Base-by-base conservation (phyloP, 2,329 filamentous ascomycete species). In the Hymenoscyphus albidus region DNA sequence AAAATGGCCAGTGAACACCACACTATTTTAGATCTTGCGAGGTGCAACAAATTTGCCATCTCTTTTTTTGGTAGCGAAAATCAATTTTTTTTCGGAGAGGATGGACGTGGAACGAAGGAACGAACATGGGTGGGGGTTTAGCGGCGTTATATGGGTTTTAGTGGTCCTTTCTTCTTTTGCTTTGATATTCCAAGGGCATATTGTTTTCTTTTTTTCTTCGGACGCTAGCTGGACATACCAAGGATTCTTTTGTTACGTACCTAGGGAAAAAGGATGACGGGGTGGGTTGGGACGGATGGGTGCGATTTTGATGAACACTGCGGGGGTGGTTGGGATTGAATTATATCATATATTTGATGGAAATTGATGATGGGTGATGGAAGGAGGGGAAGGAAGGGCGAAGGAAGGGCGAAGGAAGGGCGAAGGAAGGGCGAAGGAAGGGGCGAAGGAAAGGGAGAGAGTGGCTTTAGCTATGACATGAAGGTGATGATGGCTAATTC, bases 21-120 rank as follows among this genome's bases (percentile, higher is more conserved):
- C 69, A 67, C 64, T 72, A 70, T 66, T 69, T 72, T 68, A 62
- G 61, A 61, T 67, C 67, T 64, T 64, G 60, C 63, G 62, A 60
- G 51, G 68, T 67, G 65, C 64, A 69, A 55, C 27, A 22, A 54
- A 12, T 12, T 12, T 22, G 9, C 48, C 22, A 18, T 22, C 55
- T 32, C 55, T 64, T 60, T 64, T 65, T 65, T 65, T 65, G 56
- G 32, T 54, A 62, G 55, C 55, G 63, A 67, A 64, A 65, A 63
- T 18, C 18, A 61, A 48, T 61, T 65, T 62, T 27, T 27, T 63
- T 62, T 62, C 55, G 39, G 57, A 59, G 62, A 62, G 48, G 66
- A 55, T 39, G 57, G 48, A 62, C 57, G 62, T 22, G 48, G 48
- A 27, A 66, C 35, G 35, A 35, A 35, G 35, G 35, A 35, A 35